These are phyloP conservation scores for Amanita rimosa DNA, from an alignment of 768 basidiomycete species.

Conservation along the genomic window DNA sequence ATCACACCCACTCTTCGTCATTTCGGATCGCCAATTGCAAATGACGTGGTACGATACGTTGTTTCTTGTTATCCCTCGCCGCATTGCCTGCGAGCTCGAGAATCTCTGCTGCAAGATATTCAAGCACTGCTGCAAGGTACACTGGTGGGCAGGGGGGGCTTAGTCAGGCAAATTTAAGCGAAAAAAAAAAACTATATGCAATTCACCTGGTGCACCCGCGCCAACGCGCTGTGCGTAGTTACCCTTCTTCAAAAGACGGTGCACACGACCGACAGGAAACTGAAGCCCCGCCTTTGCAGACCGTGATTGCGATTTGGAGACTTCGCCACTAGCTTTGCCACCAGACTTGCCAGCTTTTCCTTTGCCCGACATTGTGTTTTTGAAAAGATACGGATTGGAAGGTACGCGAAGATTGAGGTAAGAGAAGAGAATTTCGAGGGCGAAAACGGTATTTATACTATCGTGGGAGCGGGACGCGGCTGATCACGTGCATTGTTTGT, in stretches of 20 bases:
- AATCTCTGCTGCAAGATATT: slow-evolving; percentile 89
- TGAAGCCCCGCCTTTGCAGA: slow-evolving; percentile 69
- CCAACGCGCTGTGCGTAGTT: slow-evolving; percentile 86
- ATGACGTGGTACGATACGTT: slow-evolving; percentile 91
- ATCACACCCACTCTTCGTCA: slow-evolving; percentile 57
- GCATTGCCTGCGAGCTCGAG: slow-evolving; percentile 87
- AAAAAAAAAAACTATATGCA: neutral
- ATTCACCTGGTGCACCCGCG: slow-evolving; percentile 73
- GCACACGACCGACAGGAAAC: slow-evolving; percentile 90
- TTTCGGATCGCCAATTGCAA: slow-evolving; percentile 88
- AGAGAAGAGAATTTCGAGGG: slow-evolving; percentile 13
- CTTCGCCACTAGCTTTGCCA: slow-evolving; percentile 38
- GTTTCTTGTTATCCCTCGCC: slow-evolving; percentile 78
- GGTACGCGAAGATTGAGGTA: slow-evolving; percentile 2
- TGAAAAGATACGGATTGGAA: slow-evolving; percentile 3
- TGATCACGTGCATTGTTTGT: slow-evolving; percentile 9
- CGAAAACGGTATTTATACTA: slow-evolving; percentile 26
- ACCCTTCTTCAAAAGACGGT: slow-evolving; percentile 78
- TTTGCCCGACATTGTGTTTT: slow-evolving; percentile 37
- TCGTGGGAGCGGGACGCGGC: slow-evolving; percentile 11
- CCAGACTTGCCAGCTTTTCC: slow-evolving; percentile 32
- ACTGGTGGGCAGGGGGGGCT: slow-evolving; percentile 35
- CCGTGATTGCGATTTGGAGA: slow-evolving; percentile 50
- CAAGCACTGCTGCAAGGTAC: slow-evolving; percentile 84
- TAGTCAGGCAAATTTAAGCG: slow-evolving; percentile 2